phyloP scores from a whole-genome alignment of 2,329 filamentous ascomycete species.

The Verticillium klebahnii region DNA sequence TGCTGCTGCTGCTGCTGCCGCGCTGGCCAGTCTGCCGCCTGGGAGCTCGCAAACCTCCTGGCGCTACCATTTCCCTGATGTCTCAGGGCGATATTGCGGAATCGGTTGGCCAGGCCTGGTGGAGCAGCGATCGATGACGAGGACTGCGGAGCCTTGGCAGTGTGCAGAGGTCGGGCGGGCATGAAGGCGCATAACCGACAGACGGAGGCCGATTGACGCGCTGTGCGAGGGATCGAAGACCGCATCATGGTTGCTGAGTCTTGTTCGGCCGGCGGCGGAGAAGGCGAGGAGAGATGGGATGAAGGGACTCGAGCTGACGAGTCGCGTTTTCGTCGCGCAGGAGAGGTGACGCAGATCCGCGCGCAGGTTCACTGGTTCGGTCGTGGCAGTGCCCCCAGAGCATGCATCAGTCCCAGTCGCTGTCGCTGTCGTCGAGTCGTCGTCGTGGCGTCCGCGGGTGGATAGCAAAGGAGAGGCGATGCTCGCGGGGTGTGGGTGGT shows the following conservation, averaged over 20 bases:
- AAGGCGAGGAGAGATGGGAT: neutral
- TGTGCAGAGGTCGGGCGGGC: slow-evolving; percentile 15
- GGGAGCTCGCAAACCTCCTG: slow-evolving; percentile 1
- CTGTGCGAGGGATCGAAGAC: slow-evolving; percentile 17
- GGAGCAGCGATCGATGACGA: slow-evolving; percentile 5
- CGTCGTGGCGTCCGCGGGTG: neutral
- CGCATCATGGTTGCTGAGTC: slow-evolving; percentile 27
- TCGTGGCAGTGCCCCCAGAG: neutral
- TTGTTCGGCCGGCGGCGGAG: neutral
- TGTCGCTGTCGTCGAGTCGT: neutral
- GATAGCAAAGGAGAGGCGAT: neutral
- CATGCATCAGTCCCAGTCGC: neutral
- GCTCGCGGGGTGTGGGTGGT: neutral
- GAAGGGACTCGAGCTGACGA: slow-evolving; percentile 1
- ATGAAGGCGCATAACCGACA: slow-evolving; percentile 40
- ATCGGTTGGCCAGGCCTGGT: slow-evolving; percentile 6
- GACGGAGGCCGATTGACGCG: slow-evolving; percentile 24
- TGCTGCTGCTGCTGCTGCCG: slow-evolving; percentile 1
- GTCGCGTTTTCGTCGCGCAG: neutral
- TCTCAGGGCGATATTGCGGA: slow-evolving; percentile 6
- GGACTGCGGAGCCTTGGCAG: slow-evolving; percentile 12
- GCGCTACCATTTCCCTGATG: slow-evolving; percentile 1
- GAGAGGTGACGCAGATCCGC: neutral
- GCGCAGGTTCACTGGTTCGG: neutral
- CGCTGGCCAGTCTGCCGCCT: neutral